Evolutionary conservation across 345 rosid species (phyloP).

Genomic region (Litchi chinensis): DNA sequence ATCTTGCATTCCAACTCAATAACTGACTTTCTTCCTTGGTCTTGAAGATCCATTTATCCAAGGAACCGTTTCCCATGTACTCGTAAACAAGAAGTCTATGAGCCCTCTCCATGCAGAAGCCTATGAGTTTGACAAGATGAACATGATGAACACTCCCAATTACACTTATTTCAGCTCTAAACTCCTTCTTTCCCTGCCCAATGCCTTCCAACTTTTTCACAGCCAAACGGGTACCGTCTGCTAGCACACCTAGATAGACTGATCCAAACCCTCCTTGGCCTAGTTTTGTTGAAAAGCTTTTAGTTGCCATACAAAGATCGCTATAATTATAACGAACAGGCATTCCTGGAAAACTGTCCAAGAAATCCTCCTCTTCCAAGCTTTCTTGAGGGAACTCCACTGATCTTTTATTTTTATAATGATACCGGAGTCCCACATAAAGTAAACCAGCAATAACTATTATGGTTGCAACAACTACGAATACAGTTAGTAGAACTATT

Average conservation of each 20-base stretch:
- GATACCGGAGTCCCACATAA: slow-evolving; percentile 41
- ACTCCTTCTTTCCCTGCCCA: slow-evolving; percentile 56
- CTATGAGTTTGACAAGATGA: slow-evolving; percentile 58
- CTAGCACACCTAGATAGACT: slow-evolving; percentile 43
- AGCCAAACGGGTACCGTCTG: slow-evolving; percentile 44
- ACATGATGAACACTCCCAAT: slow-evolving; percentile 57
- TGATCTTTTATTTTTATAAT: slow-evolving; percentile 21
- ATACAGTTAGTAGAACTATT: slow-evolving; percentile 15
- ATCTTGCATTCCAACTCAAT: slow-evolving; percentile 49
- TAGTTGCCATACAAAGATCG: slow-evolving; percentile 47
- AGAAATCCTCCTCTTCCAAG: slow-evolving; percentile 42
- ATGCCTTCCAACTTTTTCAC: slow-evolving; percentile 51
- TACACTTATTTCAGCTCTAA: slow-evolving; percentile 53
- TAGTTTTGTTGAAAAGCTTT: slow-evolving; percentile 41
- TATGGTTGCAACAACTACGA: slow-evolving; percentile 31
- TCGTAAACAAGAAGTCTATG: slow-evolving; percentile 64
- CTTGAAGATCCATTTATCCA: slow-evolving; percentile 56
- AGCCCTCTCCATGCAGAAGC: slow-evolving; percentile 52
- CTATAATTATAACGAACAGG: slow-evolving; percentile 45
- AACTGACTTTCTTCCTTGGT: slow-evolving; percentile 22
- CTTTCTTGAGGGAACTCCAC: slow-evolving; percentile 25
- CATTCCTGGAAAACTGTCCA: slow-evolving; percentile 32
- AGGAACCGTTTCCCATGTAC: slow-evolving; percentile 53
- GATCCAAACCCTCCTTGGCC: slow-evolving; percentile 66
- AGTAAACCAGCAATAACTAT: slow-evolving; percentile 37